Percentiles rank a stretch among this genome's conserved stretches.
Evolutionary conservation across 2,329 filamentous ascomycete genomes (phyloP).

Genomic region (Calonectria pseudoreteaudii): DNA sequence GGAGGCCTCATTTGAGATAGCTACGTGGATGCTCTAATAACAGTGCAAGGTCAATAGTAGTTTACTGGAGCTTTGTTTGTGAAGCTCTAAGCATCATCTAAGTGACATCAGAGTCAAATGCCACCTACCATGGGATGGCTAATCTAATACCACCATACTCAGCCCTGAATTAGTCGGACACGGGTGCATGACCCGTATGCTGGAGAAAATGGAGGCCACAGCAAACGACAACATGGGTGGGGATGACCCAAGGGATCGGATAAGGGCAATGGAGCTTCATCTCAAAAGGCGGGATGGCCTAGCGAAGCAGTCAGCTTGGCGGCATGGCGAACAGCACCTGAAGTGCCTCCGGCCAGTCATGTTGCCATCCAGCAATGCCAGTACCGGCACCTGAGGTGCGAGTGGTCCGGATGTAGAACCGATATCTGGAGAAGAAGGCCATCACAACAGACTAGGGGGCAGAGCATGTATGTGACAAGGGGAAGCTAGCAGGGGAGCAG

Average conservation of each 20-base stretch:
- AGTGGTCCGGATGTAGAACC: conserved; percentile 16
- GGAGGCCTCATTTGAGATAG: not conserved
- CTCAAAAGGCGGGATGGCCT: conserved; percentile 23
- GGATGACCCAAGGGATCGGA: conserved; percentile 12
- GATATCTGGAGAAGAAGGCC: conserved; percentile 17
- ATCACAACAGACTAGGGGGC: conserved; percentile 11
- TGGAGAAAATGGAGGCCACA: not conserved
- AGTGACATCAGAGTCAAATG: conserved; percentile 1
- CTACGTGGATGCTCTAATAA: not conserved
- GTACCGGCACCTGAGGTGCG: conserved; percentile 20
- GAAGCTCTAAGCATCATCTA: not conserved
- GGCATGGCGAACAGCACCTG: conserved; percentile 18
- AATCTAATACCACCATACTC: not conserved
- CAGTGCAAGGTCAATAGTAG: not conserved
- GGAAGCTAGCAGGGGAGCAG: conserved; percentile 18
- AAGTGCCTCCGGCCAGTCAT: conserved; percentile 13
- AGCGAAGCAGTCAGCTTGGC: conserved; percentile 23
- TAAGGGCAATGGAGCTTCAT: conserved; percentile 12
- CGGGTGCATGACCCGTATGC: not conserved
- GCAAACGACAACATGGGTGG: not conserved
- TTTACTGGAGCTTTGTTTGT: not conserved
- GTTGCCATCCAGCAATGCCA: not conserved
- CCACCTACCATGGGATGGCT: conserved; percentile 1
- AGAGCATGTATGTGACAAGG: conserved; percentile 11
- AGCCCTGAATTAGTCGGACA: not conserved